Base-by-base conservation (phyloP, 2,329 filamentous ascomycete genomes). In the Curvularia eragrostidis region DNA sequence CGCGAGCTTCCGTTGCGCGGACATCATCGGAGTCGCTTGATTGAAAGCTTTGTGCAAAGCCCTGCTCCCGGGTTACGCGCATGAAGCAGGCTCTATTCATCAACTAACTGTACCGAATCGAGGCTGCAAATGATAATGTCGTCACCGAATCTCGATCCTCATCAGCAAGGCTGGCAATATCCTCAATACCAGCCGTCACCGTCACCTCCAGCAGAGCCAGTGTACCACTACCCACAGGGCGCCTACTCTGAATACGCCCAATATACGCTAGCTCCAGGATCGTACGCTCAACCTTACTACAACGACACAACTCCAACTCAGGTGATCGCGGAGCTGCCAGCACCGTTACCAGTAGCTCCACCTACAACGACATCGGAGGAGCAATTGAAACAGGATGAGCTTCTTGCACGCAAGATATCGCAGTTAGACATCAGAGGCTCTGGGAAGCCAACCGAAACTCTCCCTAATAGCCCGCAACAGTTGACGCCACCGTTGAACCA, bases 381-480 rank as follows among this genome's bases (percentile, higher is more conserved):
- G 48, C 72, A 75, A 30, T 41, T 75, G 24, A 71, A 56, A 21
- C 65, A 74, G 36, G 73, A 75, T 56, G 69, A 71, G 56, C 52
- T 66, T 23, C 62, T 75, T 8, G 73, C 72, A 19, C 67, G 62
- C 28, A 68, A 62, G 44, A 54, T 75, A 12, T 65, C 68, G 21
- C 58, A 70, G 7, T 58, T 75, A n/a, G 71, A 75, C 41, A 46
- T 75, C 1, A 58, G 62, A 24, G 69, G 70, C 32, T 63, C 61
- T 8, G 58, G 57, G 28, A 62, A 57, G 51, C 72, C 68, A 23
- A 34, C 24, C 3, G 54, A 13, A 18, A 38, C 42, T 18, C 34
- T 46, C 7, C 34, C 51, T n/a, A 2, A 30, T 8, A 32, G 12
- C 19, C 38, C 55, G 9, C 46, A 46, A 18, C 48, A 48, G 18